phyloP scores from a whole-genome alignment of 345 rosid species.

The Luvunga scandens region DNA sequence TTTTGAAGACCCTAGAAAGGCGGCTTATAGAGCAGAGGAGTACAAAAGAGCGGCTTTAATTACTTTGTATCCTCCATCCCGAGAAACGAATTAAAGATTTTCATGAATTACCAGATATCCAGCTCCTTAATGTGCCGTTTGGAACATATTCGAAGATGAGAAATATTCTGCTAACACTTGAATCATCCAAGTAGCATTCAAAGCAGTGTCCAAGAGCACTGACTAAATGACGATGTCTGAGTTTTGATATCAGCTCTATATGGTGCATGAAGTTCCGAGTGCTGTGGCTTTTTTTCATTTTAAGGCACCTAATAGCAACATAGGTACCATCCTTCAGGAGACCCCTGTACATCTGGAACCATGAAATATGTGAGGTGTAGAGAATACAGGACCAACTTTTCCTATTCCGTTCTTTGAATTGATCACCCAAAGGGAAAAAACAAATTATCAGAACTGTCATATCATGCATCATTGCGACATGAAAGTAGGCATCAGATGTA shows the following conservation, averaged over 20 bases:
- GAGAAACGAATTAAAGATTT: conserved; percentile 3
- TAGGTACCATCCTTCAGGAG: conserved; percentile 69
- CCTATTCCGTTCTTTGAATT: background rate
- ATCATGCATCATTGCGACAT: background rate
- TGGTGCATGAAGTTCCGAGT: conserved; percentile 77
- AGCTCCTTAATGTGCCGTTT: conserved; percentile 78
- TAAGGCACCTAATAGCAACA: conserved; percentile 80
- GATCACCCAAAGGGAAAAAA: background rate
- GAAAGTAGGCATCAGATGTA: background rate
- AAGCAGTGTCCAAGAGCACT: conserved; percentile 94
- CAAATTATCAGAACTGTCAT: background rate
- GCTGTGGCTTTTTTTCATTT: conserved; percentile 76
- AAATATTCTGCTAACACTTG: conserved; percentile 91
- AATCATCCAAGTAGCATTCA: conserved; percentile 89
- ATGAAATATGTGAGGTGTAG: background rate
- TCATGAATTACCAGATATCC: conserved; percentile 71
- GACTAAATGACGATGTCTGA: conserved; percentile 84
- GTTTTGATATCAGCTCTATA: conserved; percentile 78
- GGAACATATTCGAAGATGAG: conserved; percentile 83
- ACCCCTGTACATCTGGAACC: conserved; percentile 81
- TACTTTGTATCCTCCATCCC: background rate
- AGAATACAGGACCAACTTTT: background rate
- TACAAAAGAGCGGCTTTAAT: background rate
- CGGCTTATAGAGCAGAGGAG: background rate
- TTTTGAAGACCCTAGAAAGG: background rate